Evolutionary conservation across 225 moss, liverwort and hornwort genomes (phyloP).

Genomic region (Marchantia paleacea): DNA sequence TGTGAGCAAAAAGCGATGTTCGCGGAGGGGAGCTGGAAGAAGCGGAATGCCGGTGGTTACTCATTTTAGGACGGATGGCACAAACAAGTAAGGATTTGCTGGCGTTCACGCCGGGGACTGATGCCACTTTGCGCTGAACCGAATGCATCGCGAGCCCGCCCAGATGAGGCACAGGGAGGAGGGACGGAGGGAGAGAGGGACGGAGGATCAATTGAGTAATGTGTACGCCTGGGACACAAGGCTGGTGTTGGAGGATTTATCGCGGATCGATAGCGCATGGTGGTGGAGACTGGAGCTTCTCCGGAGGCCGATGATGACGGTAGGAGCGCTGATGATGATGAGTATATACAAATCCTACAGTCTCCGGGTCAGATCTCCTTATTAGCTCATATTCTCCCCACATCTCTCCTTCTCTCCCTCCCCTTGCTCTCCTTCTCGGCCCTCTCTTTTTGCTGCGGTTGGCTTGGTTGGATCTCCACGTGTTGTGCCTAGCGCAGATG

Average conservation of each 20-base stretch:
- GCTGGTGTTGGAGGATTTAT: background rate
- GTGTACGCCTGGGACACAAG: background rate
- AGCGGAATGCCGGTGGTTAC: background rate
- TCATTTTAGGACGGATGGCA: background rate
- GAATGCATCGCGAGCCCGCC: background rate
- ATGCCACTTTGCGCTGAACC: slow-evolving; percentile 5
- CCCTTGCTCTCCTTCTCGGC: background rate
- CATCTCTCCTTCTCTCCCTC: background rate
- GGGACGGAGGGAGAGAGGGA: no score
- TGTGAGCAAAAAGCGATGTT: background rate
- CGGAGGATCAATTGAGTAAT: background rate
- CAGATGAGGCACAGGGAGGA: background rate
- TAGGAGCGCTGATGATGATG: no score
- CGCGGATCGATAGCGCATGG: background rate
- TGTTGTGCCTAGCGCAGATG: background rate
- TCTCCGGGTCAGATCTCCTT: background rate
- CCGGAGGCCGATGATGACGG: no score
- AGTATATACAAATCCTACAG: background rate
- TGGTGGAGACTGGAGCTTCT: no score
- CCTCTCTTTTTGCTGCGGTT: background rate
- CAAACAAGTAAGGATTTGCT: background rate
- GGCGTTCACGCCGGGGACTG: background rate
- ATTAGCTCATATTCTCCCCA: background rate
- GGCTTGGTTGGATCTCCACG: background rate
- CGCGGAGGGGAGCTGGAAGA: background rate